A percentile compares a stretch with the other conserved stretches of the same genome.
Conservation (phyloP, 75 land plant species). For the Pinus taeda region DNA sequence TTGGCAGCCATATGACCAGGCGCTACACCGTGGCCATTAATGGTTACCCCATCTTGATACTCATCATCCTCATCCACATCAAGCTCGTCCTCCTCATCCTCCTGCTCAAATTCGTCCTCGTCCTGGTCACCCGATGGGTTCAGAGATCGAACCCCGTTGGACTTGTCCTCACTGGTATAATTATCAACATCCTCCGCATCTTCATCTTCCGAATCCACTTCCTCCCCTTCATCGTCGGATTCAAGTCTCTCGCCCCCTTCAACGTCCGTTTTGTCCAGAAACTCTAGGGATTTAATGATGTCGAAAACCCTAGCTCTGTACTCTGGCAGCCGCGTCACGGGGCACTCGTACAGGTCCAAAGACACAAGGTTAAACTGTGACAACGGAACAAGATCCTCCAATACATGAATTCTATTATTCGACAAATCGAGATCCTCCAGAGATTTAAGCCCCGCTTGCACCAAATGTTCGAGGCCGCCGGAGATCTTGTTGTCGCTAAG, state of each 20-base stretch:
- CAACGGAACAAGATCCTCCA: slow-evolving; percentile 40
- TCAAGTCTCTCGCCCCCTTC: slow-evolving; percentile 44
- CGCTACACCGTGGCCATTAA: slow-evolving; percentile 28
- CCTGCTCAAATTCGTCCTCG: slow-evolving; percentile 15
- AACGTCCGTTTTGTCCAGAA: slow-evolving; percentile 39
- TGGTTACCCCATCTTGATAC: slow-evolving; percentile 18
- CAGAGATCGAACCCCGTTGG: slow-evolving; percentile 5
- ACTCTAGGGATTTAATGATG: slow-evolving; percentile 37
- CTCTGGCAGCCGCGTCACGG: slow-evolving; percentile 34
- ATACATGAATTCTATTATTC: slow-evolving; percentile 34
- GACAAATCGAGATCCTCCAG: slow-evolving; percentile 41
- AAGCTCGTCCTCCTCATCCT: slow-evolving; percentile 19
- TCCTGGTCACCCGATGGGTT: slow-evolving; percentile 17
- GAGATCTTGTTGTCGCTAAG: slow-evolving; percentile 51
- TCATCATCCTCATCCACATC: slow-evolving; percentile 28
- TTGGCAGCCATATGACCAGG: slow-evolving; percentile 12
- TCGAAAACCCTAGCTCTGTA: slow-evolving; percentile 36
- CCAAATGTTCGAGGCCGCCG: slow-evolving; percentile 40
- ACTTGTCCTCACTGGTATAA: slow-evolving; percentile 22
- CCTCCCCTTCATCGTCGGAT: slow-evolving; percentile 46
- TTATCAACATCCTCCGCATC: slow-evolving; percentile 34
- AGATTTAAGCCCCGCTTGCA: slow-evolving; percentile 33
- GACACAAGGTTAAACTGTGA: slow-evolving; percentile 31
- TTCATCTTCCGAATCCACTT: slow-evolving; percentile 21
- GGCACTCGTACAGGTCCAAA: slow-evolving; percentile 47